These are phyloP conservation scores for Chaetomium cochliodes DNA, from an alignment of 495 filamentous ascomycete genomes.

Conservation along the genomic window DNA sequence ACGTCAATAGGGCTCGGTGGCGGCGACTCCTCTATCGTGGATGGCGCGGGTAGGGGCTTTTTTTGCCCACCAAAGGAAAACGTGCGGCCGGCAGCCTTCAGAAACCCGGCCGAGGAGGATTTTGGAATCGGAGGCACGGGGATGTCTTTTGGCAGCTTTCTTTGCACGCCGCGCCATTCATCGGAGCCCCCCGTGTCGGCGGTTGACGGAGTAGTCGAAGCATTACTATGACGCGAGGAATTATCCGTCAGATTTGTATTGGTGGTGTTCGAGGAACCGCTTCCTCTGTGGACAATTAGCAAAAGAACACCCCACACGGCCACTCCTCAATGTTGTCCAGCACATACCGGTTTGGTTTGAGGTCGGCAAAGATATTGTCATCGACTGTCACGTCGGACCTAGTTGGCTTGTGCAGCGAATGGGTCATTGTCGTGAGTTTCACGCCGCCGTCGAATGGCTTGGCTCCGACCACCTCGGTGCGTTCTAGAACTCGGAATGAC, in stretches of 20 bases:
- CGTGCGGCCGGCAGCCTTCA: slow-evolving; percentile 67
- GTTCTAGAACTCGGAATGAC: slow-evolving; percentile 52
- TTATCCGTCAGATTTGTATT: slow-evolving; percentile 62
- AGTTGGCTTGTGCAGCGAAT: slow-evolving; percentile 30
- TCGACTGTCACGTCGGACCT: slow-evolving; percentile 42
- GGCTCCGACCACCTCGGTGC: slow-evolving; percentile 38
- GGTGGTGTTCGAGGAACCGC: slow-evolving; percentile 64
- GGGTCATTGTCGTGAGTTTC: slow-evolving; percentile 34
- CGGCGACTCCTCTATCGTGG: slow-evolving; percentile 41
- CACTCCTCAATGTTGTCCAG: not conserved
- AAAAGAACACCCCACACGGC: not conserved
- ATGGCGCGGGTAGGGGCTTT: slow-evolving; percentile 46
- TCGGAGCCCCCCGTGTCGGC: slow-evolving; percentile 60
- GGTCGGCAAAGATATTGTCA: slow-evolving; percentile 57
- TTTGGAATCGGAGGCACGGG: slow-evolving; percentile 59
- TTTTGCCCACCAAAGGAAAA: slow-evolving; percentile 70
- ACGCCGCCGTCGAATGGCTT: slow-evolving; percentile 47
- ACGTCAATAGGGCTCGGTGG: slow-evolving; percentile 37
- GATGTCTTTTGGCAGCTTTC: slow-evolving; percentile 53
- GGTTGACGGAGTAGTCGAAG: slow-evolving; percentile 71
- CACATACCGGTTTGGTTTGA: slow-evolving; percentile 55
- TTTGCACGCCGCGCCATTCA: slow-evolving; percentile 50
- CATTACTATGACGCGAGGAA: slow-evolving; percentile 69
- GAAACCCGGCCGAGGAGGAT: slow-evolving; percentile 46
- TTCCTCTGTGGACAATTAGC: slow-evolving; percentile 49